Conservation (phyloP, 2,329 filamentous ascomycete genomes). For the Ilyonectria destructans region DNA sequence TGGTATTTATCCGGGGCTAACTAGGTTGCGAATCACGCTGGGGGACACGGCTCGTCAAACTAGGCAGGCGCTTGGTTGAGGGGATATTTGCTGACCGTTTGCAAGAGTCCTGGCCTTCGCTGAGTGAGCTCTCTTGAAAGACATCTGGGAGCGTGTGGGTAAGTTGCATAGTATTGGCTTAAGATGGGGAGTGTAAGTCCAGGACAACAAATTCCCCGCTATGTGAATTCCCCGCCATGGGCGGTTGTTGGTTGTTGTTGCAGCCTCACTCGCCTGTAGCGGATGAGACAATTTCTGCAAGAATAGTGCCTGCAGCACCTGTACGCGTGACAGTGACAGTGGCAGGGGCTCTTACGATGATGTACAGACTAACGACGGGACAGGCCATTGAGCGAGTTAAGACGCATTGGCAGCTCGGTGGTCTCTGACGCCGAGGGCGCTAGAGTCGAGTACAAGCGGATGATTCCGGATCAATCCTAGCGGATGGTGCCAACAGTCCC, state of each 20-base stretch:
- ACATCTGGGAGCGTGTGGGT: not conserved
- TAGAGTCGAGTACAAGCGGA: slow-evolving; percentile 7
- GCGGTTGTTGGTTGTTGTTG: not conserved
- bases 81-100: not conserved
- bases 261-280: not conserved
- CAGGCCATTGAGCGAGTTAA: slow-evolving; percentile 9
- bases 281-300: slow-evolving; percentile 8
- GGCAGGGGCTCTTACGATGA: slow-evolving; percentile 14
- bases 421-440: slow-evolving; percentile 7
- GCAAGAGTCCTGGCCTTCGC: not conserved
- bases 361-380: slow-evolving; percentile 3
- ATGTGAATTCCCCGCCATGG: not conserved
- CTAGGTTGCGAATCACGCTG: not conserved
- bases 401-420: slow-evolving; percentile 3
- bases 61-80: not conserved
- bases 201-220: not conserved
- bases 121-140: not conserved
- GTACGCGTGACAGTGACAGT: slow-evolving; percentile 4
- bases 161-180: not conserved
- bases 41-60: not conserved
- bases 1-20: not conserved
- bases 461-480: slow-evolving; percentile 4
- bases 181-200: not conserved
- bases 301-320: slow-evolving; percentile 5
- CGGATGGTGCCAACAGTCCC: slow-evolving; percentile 1